phyloP scores from a whole-genome alignment of 2,329 filamentous ascomycete species.

The Venturia nashicola region DNA sequence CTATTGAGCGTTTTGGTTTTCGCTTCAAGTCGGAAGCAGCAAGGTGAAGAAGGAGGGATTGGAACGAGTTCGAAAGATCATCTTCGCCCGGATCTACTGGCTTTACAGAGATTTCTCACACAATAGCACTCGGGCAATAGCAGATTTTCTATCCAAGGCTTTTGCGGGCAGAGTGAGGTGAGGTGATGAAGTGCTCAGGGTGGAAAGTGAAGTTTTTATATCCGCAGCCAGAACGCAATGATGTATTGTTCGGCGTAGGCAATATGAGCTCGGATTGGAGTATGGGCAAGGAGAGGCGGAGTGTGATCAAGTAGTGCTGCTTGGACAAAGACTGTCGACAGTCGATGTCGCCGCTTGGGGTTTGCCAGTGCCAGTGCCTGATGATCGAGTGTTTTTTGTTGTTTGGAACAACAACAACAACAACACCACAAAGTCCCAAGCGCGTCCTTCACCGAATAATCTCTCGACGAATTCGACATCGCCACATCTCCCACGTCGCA shows the following conservation, averaged over 20 bases:
- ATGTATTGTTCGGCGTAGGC: not conserved
- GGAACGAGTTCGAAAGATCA: not conserved
- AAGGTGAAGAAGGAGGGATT: not conserved
- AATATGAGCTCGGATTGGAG: not conserved
- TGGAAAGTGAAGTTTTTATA: not conserved
- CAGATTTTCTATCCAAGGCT: not conserved
- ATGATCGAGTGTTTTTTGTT: not conserved
- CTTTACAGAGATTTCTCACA: not conserved
- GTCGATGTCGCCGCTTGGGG: not conserved
- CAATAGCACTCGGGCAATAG: not conserved
- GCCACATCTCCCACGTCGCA: not conserved
- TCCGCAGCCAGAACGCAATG: not conserved
- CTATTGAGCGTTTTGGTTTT: not conserved
- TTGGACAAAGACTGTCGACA: not conserved
- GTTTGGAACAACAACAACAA: not conserved
- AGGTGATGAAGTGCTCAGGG: not conserved
- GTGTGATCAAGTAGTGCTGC: not conserved
- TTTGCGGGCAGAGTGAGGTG: not conserved
- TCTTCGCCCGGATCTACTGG: not conserved
- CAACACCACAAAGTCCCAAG: not conserved
- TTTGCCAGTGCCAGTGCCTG: no score
- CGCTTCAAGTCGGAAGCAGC: not conserved
- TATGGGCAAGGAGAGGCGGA: not conserved
- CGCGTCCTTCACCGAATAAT: not conserved
- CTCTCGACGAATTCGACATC: not conserved